A percentile compares a stretch with the other conserved stretches of the same genome.
Conservation (phyloP, 495 filamentous ascomycete species). For the Xylaria flabelliformis region DNA sequence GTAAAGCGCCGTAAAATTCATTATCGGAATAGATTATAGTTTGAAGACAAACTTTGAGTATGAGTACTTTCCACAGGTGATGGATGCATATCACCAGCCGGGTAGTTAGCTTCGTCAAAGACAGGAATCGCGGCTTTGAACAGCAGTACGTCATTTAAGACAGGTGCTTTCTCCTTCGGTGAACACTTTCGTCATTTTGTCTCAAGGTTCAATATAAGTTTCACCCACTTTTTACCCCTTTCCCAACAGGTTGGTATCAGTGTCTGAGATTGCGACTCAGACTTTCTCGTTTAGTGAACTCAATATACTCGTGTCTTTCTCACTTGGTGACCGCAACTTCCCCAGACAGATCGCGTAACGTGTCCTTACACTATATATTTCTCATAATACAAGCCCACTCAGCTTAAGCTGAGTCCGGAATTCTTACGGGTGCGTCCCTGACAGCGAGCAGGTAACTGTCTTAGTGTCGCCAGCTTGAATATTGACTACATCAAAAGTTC, state of each 20-base stretch:
- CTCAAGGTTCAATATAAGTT: neutral
- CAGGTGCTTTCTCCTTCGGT: neutral
- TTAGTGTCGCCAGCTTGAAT: too few species aligned
- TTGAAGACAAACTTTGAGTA: neutral
- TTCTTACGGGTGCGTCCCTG: neutral
- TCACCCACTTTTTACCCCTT: neutral
- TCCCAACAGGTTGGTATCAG: neutral
- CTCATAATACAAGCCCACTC: neutral
- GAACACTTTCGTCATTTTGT: neutral
- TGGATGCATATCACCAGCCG: neutral
- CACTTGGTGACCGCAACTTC: neutral
- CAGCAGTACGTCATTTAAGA: neutral
- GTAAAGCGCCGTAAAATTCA: neutral
- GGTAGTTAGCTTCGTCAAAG: neutral
- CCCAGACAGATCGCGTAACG: neutral
- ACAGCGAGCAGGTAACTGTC: too few species aligned
- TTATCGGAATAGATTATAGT: neutral
- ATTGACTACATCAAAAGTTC: too few species aligned
- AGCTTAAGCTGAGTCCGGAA: neutral
- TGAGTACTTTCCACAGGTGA: neutral
- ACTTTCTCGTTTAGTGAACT: neutral
- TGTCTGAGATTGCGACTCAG: constrained; percentile 2
- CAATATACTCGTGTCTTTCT: neutral
- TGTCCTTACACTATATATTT: neutral
- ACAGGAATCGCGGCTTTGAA: neutral